Conservation (phyloP, 352 stramenopile species). For the Globisporangium barbulae region DNA sequence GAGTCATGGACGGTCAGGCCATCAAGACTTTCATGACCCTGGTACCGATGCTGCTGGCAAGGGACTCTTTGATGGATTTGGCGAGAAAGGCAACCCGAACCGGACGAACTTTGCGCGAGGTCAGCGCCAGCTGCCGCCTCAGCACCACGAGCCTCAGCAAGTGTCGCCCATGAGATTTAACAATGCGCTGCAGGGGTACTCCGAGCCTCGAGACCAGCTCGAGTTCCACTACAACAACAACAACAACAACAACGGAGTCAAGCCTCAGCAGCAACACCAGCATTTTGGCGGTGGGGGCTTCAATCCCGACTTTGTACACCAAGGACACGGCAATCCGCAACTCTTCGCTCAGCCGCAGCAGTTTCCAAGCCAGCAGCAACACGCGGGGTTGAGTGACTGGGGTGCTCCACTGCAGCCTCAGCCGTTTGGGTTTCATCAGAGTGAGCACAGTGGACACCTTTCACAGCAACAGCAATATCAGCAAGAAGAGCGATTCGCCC, state of each 20-base stretch:
- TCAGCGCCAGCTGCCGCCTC: slow-evolving; percentile 21
- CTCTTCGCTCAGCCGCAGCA: slow-evolving; percentile 9
- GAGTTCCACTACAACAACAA: not conserved
- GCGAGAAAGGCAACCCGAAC: slow-evolving; percentile 28
- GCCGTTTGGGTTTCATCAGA: not conserved
- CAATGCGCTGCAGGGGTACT: not conserved
- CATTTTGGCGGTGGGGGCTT: not conserved
- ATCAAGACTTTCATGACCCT: slow-evolving; percentile 1
- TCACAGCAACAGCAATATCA: slow-evolving; percentile 17
- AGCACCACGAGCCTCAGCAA: slow-evolving; percentile 18
- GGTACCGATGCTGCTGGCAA: not conserved
- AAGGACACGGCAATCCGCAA: slow-evolving; percentile 1
- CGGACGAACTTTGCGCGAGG: slow-evolving; percentile 45
- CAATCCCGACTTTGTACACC: not conserved
- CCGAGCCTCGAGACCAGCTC: not conserved
- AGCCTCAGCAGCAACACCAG: not conserved
- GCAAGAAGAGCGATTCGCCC: slow-evolving; percentile 14
- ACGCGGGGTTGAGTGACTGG: slow-evolving; percentile 4
- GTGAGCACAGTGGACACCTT: slow-evolving; percentile 6
- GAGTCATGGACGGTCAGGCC: slow-evolving; percentile 1
- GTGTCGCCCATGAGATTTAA: not conserved
- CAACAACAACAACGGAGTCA: not conserved
- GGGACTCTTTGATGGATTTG: slow-evolving; percentile 45
- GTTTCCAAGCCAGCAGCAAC: not conserved
- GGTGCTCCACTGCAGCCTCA: slow-evolving; percentile 8